A percentile compares a stretch with the other conserved stretches of the same genome.
phyloP scores from a whole-genome alignment of 176 grass and related monocot genomes.

The Secale cereale region DNA sequence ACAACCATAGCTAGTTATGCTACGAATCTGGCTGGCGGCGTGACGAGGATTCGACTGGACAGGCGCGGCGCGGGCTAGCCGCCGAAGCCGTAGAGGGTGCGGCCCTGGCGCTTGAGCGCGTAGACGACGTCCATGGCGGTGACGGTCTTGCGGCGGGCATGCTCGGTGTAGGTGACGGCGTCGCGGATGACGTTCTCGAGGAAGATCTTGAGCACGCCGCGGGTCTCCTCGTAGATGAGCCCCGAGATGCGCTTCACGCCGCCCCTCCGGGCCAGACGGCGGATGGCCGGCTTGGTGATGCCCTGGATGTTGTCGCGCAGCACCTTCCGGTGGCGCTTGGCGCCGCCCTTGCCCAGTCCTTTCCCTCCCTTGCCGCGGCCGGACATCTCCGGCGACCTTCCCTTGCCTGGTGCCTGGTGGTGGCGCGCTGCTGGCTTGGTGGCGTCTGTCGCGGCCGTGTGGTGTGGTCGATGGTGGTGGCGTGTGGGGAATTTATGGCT shows the following conservation, averaged over 20 bases:
- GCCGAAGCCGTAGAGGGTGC: slow-evolving; percentile 85
- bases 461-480: too few relatives aligned
- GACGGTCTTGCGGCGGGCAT: slow-evolving; percentile 83
- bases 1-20: too few relatives aligned
- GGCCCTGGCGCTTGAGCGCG: slow-evolving; percentile 87
- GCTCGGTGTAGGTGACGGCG: slow-evolving; percentile 93
- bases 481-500: too few relatives aligned
- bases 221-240: slow-evolving; percentile 94
- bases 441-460: too few relatives aligned
- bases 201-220: slow-evolving; percentile 96
- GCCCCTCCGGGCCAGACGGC: slow-evolving; percentile 62
- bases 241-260: slow-evolving; percentile 94
- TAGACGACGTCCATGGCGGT: slow-evolving; percentile 97
- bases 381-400: too few relatives aligned
- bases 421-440: too few relatives aligned
- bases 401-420: too few relatives aligned
- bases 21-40: too few relatives aligned
- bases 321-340: slow-evolving; percentile 83
- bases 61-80: slow-evolving; percentile 19
- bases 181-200: slow-evolving; percentile 97
- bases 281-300: slow-evolving; percentile 91
- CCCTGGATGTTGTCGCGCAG: slow-evolving; percentile 96
- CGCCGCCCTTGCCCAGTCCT: slow-evolving; percentile 80
- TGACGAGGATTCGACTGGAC: too few relatives aligned
- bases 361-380: slow-evolving; percentile 92